Percentiles rank a stretch among this genome's conserved stretches.
phyloP scores from a whole-genome alignment of 768 basidiomycete species.

The Tephrocybe sp. region DNA sequence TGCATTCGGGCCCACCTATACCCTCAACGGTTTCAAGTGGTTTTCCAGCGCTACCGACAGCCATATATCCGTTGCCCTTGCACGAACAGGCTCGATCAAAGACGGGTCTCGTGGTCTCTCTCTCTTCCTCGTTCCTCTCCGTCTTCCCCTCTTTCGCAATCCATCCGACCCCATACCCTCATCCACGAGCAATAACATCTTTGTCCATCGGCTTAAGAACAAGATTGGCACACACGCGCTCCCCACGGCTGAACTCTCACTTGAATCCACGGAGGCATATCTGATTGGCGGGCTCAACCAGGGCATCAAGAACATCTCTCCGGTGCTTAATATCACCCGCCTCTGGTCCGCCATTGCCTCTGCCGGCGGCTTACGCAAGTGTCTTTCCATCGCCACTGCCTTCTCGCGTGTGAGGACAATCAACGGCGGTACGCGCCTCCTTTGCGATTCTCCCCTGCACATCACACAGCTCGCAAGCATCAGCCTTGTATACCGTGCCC shows the following conservation, averaged over 20 bases:
- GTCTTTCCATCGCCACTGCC: constrained; percentile 61
- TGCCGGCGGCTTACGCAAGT: constrained; percentile 56
- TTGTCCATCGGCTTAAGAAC: constrained; percentile 71
- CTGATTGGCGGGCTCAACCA: constrained; percentile 56
- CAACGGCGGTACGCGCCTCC: constrained; percentile 44
- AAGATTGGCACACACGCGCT: constrained; percentile 74
- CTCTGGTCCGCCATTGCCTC: constrained; percentile 60
- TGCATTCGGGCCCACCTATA: constrained; percentile 49
- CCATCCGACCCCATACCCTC: constrained; percentile 39
- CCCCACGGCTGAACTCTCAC: constrained; percentile 72
- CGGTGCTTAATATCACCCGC: constrained; percentile 77
- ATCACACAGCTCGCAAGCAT: constrained; percentile 62
- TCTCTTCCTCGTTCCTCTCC: constrained; percentile 71
- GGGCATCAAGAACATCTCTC: constrained; percentile 65
- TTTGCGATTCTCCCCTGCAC: constrained; percentile 58
- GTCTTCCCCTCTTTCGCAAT: constrained; percentile 47
- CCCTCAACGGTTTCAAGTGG: constrained; percentile 75
- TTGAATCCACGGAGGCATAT: constrained; percentile 58
- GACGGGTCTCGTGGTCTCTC: constrained; percentile 67
- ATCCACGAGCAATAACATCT: constrained; percentile 60
- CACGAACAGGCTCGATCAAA: constrained; percentile 57
- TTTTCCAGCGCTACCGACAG: constrained; percentile 83
- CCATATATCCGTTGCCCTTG: constrained; percentile 67
- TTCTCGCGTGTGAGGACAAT: constrained; percentile 62
- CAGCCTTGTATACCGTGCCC: constrained; percentile 60